Percentiles rank a stretch among this genome's conserved stretches.
phyloP scores from a whole-genome alignment of 1,139 yeast species.

The Kazachstania sp. region DNA sequence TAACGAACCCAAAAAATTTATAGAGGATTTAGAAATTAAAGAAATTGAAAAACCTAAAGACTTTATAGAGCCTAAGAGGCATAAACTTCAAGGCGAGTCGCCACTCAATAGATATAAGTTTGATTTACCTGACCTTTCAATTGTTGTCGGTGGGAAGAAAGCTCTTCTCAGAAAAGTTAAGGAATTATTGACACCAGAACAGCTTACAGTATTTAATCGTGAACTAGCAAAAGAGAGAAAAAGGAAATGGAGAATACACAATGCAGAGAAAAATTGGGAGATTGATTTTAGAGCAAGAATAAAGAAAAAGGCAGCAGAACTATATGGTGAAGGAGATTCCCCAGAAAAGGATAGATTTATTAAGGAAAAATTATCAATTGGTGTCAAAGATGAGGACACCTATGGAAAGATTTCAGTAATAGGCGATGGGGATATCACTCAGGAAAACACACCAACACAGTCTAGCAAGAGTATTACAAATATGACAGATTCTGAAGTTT shows the following conservation, averaged over 20 bases:
- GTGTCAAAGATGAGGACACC: conserved; percentile 6
- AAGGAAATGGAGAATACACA: conserved; percentile 83
- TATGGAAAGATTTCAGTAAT: neutral
- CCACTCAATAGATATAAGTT: conserved; percentile 12
- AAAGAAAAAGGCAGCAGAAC: conserved; percentile 54
- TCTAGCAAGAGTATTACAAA: conserved; percentile 15
- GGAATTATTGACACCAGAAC: conserved; percentile 35
- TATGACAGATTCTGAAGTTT: conserved; percentile 24
- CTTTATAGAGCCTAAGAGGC: neutral
- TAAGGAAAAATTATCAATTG: conserved; percentile 55
- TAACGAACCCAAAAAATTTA: too few relatives aligned
- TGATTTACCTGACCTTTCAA: conserved; percentile 24
- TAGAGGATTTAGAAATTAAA: too few relatives aligned
- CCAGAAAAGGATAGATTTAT: conserved; percentile 65
- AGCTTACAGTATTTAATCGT: conserved; percentile 50
- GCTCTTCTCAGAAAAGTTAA: conserved; percentile 23
- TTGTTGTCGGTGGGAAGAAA: conserved; percentile 13
- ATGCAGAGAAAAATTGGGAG: conserved; percentile 74
- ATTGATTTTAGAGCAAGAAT: conserved; percentile 77
- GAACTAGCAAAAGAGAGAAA: conserved; percentile 66
- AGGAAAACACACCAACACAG: conserved; percentile 2
- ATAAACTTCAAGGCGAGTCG: too few relatives aligned
- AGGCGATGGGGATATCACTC: too few relatives aligned
- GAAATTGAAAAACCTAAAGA: neutral
- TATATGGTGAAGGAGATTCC: conserved; percentile 57